Evolutionary conservation across 2,329 filamentous ascomycete species (phyloP), one percentile per base, ranked within the genome.

Genomic region (Xylariaceae sp.): DNA sequence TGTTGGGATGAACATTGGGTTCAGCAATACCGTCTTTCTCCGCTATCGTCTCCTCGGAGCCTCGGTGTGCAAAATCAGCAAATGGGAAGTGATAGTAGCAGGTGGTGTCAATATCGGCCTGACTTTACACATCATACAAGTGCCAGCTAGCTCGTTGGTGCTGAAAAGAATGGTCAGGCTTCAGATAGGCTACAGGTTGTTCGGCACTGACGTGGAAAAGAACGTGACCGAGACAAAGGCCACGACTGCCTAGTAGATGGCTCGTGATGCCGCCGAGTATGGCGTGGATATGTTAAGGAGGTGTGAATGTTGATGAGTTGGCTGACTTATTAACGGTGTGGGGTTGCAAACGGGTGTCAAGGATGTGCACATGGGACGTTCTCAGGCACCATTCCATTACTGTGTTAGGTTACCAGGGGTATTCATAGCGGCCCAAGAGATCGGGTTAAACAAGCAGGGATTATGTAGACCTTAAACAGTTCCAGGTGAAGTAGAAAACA

Each of bases 361-460:
- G 30, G 30, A 33, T 33, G 11, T 4, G 30, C 20, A 13, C 40
- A 32, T 43, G 24, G n/a, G 37, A 27, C 15, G 40, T 50, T 47
- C 50, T 50, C 49, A 56, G 49, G 50, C 50, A 46, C 44, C 37
- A 42, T 42, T 35, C 44, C 18, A 42, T n/a, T 16, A 30, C 10
- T 37, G 44, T 41, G 43, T 55, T 59, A 56, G 50, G 39, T 37
- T 33, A 35, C 27, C 42, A 39, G 51, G 51, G 50, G 46, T 10
- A 36, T 50, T 57, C 50, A 60, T 53, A 50, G 43, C 53, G 55
- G 48, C 51, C 55, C 55, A 57, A 55, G 49, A 56, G 49, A 51
- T 54, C 46, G 56, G 57, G 50, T 54, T 43, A 60, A 48, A 60
- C 55, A 24, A 41, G 43, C 58, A 63, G 51, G 60, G 60, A 29